Base-by-base conservation (phyloP, 2,329 filamentous ascomycete species). In the Trichoderma guizhouense region DNA sequence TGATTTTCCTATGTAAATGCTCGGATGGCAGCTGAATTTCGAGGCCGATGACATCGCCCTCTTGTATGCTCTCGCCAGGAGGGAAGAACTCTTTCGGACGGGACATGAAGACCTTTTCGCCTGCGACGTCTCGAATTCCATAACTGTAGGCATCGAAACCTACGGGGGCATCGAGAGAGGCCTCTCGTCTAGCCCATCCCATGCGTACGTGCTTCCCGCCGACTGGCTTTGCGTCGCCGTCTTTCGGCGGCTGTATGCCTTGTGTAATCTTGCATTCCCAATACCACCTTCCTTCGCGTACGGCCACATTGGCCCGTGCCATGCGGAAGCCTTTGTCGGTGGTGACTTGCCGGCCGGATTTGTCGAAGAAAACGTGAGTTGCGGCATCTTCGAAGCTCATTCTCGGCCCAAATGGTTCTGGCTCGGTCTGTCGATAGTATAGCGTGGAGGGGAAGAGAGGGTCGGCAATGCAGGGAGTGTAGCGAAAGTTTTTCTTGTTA, bases 121-220 rank as follows among this genome's bases (percentile, higher is more conserved):
- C 96, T 36, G 92, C 89, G 28, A 95, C 91, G 78, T 99, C 96
- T 57, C 95, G 92, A 71, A 98, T 89, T 60, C 93, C 95, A 79
- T 98, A 98, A 79, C 95, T 97, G 83, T 98, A 98, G 55, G 92
- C 92, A 78, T 97, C 93, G 76, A 94, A 96, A 1, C 94, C 93
- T 0, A 96, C 93, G 0, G 93, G 93, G 1, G 91, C 92, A 81
- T 97, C 94, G 2, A 96, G 83, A 0, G 92, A 92, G 12, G 93
- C 93, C 79, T 97, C 93, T 63, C 93, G 86, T 73, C 93, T 84
- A 3, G 93, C 92, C 85, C 94, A 98, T 4, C 97, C 97, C 79
- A 98, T 89, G 8, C 96, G 92, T 28, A 98, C 91, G 78, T 87
- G 93, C 77, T 85, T 87, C 57, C 84, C 86, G 66, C 86, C 84